Conservation (phyloP, 2,329 filamentous ascomycete genomes). For the Cordyceps militaris region DNA sequence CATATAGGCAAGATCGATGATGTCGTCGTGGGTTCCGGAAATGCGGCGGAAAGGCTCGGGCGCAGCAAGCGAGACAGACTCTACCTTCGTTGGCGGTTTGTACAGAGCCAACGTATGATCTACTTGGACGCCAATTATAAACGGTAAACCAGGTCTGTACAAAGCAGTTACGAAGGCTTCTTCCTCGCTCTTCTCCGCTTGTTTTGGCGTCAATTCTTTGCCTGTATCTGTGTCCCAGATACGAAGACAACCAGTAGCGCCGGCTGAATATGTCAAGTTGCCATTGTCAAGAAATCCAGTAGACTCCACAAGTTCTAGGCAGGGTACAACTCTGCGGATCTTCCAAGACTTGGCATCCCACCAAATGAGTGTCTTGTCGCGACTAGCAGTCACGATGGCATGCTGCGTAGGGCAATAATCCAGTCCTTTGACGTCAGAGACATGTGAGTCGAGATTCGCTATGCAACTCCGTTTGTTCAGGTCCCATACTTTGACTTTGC, state of each 20-base stretch:
- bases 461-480: slow-evolving; percentile 73
- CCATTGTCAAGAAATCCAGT: slow-evolving; percentile 72
- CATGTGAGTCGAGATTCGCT: slow-evolving; percentile 80
- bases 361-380: slow-evolving; percentile 89
- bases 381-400: slow-evolving; percentile 71
- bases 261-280: slow-evolving; percentile 71
- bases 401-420: slow-evolving; percentile 73
- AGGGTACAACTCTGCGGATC: slow-evolving; percentile 68
- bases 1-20: slow-evolving; percentile 88
- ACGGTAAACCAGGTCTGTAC: slow-evolving; percentile 56
- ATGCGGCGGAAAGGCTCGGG: slow-evolving; percentile 64
- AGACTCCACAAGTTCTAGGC: slow-evolving; percentile 77
- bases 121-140: slow-evolving; percentile 74
- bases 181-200: slow-evolving; percentile 51
- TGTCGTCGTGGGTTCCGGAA: slow-evolving; percentile 94
- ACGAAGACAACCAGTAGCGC: slow-evolving; percentile 73
- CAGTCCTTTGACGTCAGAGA: slow-evolving; percentile 84
- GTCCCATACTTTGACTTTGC: slow-evolving; percentile 87
- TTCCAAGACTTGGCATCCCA: slow-evolving; percentile 90
- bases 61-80: slow-evolving; percentile 28
- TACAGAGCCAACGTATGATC: slow-evolving; percentile 84
- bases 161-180: slow-evolving; percentile 67
- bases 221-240: slow-evolving; percentile 77
- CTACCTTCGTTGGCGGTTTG: slow-evolving; percentile 35
- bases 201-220: slow-evolving; percentile 70